Evolutionary conservation across 306 rosid genomes (phyloP).

Genomic region (Spatholobus suberectus): DNA sequence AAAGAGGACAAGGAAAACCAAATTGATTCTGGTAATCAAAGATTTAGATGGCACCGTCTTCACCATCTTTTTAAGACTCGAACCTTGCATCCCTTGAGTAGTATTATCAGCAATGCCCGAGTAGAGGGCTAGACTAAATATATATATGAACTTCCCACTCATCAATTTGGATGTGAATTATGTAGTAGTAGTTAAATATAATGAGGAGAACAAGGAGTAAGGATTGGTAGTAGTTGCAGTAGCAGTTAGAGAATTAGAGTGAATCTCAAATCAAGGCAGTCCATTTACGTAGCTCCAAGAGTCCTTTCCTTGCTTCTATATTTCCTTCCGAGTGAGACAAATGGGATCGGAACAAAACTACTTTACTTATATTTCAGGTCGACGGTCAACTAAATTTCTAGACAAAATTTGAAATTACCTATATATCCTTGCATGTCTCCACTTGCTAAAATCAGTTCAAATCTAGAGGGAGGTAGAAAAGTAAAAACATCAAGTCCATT

Average conservation of each 20-base stretch:
- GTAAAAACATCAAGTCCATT: slow-evolving; percentile 23
- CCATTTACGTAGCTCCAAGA: slow-evolving; percentile 53
- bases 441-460: neutral
- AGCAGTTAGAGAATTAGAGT: slow-evolving; percentile 54
- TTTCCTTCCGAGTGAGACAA: slow-evolving; percentile 39
- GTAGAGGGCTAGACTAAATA: slow-evolving; percentile 27
- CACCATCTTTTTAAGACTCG: slow-evolving; percentile 48
- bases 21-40: slow-evolving; percentile 62
- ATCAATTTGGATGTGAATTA: neutral
- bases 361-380: slow-evolving; percentile 16
- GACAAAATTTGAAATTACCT: slow-evolving; percentile 24
- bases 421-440: slow-evolving; percentile 7
- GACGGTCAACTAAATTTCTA: slow-evolving; percentile 11
- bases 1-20: slow-evolving; percentile 59
- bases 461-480: neutral
- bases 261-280: slow-evolving; percentile 44
- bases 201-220: slow-evolving; percentile 28
- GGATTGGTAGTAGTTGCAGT: slow-evolving; percentile 15
- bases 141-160: neutral
- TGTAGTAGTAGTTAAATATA: slow-evolving; percentile 31
- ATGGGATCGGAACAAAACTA: neutral
- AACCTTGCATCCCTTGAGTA: slow-evolving; percentile 36
- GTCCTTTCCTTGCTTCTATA: slow-evolving; percentile 44
- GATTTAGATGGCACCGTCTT: slow-evolving; percentile 67
- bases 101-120: neutral